Evolutionary conservation across 2,329 filamentous ascomycete genomes (phyloP), one percentile per base, ranked within the genome.

Genomic region (Aschersonia sp.): DNA sequence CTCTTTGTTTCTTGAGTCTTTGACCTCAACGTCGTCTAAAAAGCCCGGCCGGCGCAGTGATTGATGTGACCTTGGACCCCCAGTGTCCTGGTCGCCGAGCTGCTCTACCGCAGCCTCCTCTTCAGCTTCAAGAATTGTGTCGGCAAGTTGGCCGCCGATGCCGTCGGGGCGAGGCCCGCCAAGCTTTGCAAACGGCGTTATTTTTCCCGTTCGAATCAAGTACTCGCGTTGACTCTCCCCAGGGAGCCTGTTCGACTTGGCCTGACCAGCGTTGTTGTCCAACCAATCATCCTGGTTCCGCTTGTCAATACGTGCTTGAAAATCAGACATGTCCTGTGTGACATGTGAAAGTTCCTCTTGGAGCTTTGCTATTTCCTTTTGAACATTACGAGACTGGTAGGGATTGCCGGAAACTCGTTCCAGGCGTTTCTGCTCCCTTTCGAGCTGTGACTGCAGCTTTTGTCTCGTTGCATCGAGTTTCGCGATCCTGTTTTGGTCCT

Each of bases 141-240:
- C 82, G 9, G 84, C 83, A 12, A 95, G 70, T 51, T 82, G 82
- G 2, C 83, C 83, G 43, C 82, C 73, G 3, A 80, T 72, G 3
- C 75, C 78, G 31, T 77, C 70, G 3, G 72, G 72, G 2, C 80
- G 68, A n/a, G 77, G 73, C 10, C 78, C 74, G 30, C 80, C 80
- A 56, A 94, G 77, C 53, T 83, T 85, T 5, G 89, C 85, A 59
- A 98, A 98, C 0, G 92, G 92, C 0, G 92, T 98, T 55, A 98
- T 97, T 66, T 97, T 97, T 51, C 92, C 92, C 0, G 91, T 98
- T 31, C 92, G 81, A 45, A 98, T 92, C 44, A 98, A 75, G 61
- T 85, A 98, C 44, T 95, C 89, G 46, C 89, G 79, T 51, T 87
- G 81, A 30, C 78, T 88, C 67, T 97, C 92, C 51, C 85, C 85